Conservation (phyloP, 768 basidiomycete species). For the Bullera alba region DNA sequence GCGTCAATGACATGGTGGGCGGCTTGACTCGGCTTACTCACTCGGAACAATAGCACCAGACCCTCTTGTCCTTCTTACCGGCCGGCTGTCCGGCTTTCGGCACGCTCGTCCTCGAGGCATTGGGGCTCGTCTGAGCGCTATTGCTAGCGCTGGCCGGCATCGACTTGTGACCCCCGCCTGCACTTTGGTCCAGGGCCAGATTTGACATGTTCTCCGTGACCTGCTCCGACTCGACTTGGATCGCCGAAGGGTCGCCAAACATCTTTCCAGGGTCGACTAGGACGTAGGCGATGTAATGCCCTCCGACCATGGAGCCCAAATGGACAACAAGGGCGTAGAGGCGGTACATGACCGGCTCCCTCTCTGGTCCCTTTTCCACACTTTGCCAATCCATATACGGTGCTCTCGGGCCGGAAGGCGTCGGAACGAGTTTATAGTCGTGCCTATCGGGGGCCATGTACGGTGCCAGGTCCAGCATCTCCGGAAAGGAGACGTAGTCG, state of each 20-base stretch:
- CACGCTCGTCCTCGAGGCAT: neutral
- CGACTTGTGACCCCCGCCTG: too few relatives aligned
- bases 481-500: conserved; percentile 84
- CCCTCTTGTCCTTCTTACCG: conserved; percentile 47
- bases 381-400: conserved; percentile 42
- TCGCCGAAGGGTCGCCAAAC: conserved; percentile 12
- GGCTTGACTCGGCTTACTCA: conserved; percentile 13
- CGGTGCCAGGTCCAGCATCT: conserved; percentile 72
- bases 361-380: conserved; percentile 32
- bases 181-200: neutral
- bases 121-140: neutral
- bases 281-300: conserved; percentile 80
- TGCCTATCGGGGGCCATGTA: conserved; percentile 67
- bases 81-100: neutral
- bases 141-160: neutral
- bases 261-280: conserved; percentile 40
- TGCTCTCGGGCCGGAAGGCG: conserved; percentile 29
- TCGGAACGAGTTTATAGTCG: conserved; percentile 37
- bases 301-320: conserved; percentile 57
- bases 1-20: neutral
- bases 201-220: conserved; percentile 3
- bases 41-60: conserved; percentile 92
- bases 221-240: neutral
- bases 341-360: conserved; percentile 42
- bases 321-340: conserved; percentile 45